Evolutionary conservation across 2,329 filamentous ascomycete genomes (phyloP).

Genomic region (Fusarium agapanthi): DNA sequence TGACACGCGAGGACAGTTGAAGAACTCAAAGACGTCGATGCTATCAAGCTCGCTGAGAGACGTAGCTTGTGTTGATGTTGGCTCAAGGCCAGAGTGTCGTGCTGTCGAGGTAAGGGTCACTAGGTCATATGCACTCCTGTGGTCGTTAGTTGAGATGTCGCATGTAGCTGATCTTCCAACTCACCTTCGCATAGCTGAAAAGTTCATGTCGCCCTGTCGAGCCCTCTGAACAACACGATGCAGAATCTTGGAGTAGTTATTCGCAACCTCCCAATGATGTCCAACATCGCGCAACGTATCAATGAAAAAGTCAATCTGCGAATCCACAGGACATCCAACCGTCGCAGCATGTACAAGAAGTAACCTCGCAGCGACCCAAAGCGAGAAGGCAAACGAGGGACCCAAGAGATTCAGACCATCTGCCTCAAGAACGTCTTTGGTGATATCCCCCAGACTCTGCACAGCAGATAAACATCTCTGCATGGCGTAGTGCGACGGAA

Average conservation of each 20-base stretch:
- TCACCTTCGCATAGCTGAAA: conserved; percentile 53
- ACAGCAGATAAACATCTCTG: conserved; percentile 56
- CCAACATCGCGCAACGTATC: conserved; percentile 53
- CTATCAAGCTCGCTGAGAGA: conserved; percentile 53
- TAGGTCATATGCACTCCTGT: conserved; percentile 52
- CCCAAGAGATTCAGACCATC: conserved; percentile 54
- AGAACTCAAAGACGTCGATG: conserved; percentile 57
- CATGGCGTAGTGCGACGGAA: conserved; percentile 56
- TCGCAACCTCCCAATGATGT: conserved; percentile 55
- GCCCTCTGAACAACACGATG: conserved; percentile 50
- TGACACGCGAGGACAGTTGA: conserved; percentile 52
- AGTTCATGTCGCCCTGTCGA: conserved; percentile 48
- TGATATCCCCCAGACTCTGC: conserved; percentile 54
- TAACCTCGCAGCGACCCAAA: conserved; percentile 54
- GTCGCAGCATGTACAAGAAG: conserved; percentile 54
- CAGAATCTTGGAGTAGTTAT: conserved; percentile 53
- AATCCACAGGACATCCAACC: conserved; percentile 48
- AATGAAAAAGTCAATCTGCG: conserved; percentile 55
- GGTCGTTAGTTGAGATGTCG: not conserved
- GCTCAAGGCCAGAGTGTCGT: conserved; percentile 50
- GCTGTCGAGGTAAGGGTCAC: conserved; percentile 49
- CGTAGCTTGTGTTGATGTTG: conserved; percentile 50
- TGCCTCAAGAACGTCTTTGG: conserved; percentile 54
- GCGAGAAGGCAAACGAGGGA: conserved; percentile 55
- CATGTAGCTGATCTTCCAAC: not conserved